Evolutionary conservation across 208 protist species (phyloP).

Genomic region (Acanthamoeba comandoni): DNA sequence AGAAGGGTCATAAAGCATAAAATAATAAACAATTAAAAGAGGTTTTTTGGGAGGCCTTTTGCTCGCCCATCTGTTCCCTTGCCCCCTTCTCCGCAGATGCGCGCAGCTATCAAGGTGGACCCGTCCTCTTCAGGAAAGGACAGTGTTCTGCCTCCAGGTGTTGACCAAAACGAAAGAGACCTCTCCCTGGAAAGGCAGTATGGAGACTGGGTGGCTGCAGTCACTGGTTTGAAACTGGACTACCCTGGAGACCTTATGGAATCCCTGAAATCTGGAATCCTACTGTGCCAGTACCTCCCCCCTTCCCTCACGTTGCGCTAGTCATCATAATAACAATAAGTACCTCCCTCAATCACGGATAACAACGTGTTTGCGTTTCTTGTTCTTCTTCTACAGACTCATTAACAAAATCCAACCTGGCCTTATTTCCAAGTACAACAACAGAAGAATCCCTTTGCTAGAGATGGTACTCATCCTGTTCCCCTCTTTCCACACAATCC

Average conservation of each 20-base stretch:
- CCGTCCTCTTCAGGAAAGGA: too few species aligned
- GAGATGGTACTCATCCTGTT: slow-evolving; percentile 52
- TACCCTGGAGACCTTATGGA: slow-evolving; percentile 72
- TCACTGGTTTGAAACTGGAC: slow-evolving; percentile 34
- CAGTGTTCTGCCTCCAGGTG: too few species aligned
- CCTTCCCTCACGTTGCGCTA: not conserved
- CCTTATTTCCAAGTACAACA: slow-evolving; percentile 80
- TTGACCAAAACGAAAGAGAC: too few species aligned
- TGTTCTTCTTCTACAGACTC: slow-evolving; percentile 35
- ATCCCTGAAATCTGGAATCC: slow-evolving; percentile 77
- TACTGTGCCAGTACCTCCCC: slow-evolving; percentile 72
- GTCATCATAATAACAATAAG: not conserved
- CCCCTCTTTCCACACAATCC: too few species aligned
- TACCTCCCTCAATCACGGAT: not conserved
- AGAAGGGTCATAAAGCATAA: too few species aligned
- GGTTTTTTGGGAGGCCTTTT: too few species aligned
- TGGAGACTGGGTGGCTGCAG: slow-evolving; percentile 71
- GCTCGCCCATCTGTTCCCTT: too few species aligned
- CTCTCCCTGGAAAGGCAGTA: slow-evolving; percentile 24
- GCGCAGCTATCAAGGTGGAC: too few species aligned
- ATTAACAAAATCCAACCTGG: slow-evolving; percentile 79
- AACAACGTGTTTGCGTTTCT: not conserved
- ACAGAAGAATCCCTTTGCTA: slow-evolving; percentile 73
- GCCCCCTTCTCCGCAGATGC: too few species aligned
- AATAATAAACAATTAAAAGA: too few species aligned